A percentile compares a stretch with the other conserved stretches of the same genome.
These are phyloP conservation scores for Colletotrichum sp. DNA, from an alignment of 2,329 filamentous ascomycete species.

Conservation along the genomic window DNA sequence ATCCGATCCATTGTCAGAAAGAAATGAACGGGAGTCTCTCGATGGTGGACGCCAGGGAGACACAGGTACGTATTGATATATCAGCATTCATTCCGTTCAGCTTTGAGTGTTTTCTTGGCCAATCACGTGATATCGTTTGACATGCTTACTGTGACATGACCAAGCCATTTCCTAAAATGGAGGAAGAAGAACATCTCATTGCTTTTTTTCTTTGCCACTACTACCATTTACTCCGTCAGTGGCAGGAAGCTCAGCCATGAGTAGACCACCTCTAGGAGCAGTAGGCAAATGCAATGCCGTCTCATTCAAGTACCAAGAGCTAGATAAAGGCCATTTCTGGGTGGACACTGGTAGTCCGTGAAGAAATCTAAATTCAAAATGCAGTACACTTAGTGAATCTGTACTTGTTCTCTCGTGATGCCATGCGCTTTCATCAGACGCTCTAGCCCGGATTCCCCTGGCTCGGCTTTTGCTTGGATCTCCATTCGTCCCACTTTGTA, in stretches of 20 bases:
- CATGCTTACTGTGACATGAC: accelerated
- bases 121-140: background rate
- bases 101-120: background rate
- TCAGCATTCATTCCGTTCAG: background rate
- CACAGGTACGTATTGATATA: background rate
- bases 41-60: background rate
- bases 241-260: background rate
- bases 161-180: background rate
- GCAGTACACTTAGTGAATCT: background rate
- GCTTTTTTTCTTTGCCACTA: background rate
- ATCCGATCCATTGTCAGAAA: background rate
- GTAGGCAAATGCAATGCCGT: background rate
- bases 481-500: background rate
- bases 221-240: background rate
- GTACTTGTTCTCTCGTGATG: background rate
- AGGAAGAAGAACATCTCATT: background rate
- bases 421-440: background rate
- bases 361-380: accelerated
- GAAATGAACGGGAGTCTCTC: background rate
- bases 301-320: background rate
- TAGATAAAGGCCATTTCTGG: background rate
- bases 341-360: background rate
- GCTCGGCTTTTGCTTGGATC: background rate
- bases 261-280: background rate
- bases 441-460: background rate